Evolutionary conservation across 352 stramenopile genomes (phyloP).

Genomic region (Phytopythium mirpurense): DNA sequence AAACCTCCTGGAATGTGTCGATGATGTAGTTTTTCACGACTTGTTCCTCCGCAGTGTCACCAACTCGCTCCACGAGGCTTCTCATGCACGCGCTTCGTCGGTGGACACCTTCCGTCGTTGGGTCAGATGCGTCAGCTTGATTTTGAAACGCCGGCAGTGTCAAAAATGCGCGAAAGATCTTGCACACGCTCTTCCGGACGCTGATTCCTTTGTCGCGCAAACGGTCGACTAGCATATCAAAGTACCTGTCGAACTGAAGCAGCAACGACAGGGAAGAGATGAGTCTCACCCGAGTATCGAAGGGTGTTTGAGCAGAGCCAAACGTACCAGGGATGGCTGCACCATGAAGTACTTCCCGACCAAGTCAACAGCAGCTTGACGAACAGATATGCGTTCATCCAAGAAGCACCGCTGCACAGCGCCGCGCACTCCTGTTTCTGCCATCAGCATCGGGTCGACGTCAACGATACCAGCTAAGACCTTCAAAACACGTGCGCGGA

Average conservation of each 20-base stretch:
- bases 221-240: slow-evolving; percentile 63
- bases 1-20: slow-evolving; percentile 82
- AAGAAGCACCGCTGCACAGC: slow-evolving; percentile 65
- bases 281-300: background rate
- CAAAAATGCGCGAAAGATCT: slow-evolving; percentile 63
- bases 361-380: slow-evolving; percentile 80
- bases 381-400: slow-evolving; percentile 75
- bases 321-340: slow-evolving; percentile 68
- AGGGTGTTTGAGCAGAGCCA: slow-evolving; percentile 1
- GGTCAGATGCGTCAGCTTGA: background rate
- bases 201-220: slow-evolving; percentile 81
- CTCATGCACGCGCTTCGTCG: slow-evolving; percentile 66
- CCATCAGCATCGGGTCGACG: slow-evolving; percentile 83
- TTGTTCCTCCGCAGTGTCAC: slow-evolving; percentile 63
- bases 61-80: slow-evolving; percentile 72
- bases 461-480: slow-evolving; percentile 71
- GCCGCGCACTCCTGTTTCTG: slow-evolving; percentile 42
- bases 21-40: slow-evolving; percentile 83
- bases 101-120: slow-evolving; percentile 27
- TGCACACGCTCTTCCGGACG: slow-evolving; percentile 82
- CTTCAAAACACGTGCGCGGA: slow-evolving; percentile 77
- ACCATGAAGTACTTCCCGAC: slow-evolving; percentile 75
- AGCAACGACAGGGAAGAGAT: too few relatives aligned
- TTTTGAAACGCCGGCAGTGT: slow-evolving; percentile 19
- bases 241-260: slow-evolving; percentile 85